Percentiles rank a stretch among this genome's conserved stretches.
These are phyloP conservation scores for Antitrichia curtipendula DNA, from an alignment of 225 moss, liverwort and hornwort species.

Conservation along the genomic window DNA sequence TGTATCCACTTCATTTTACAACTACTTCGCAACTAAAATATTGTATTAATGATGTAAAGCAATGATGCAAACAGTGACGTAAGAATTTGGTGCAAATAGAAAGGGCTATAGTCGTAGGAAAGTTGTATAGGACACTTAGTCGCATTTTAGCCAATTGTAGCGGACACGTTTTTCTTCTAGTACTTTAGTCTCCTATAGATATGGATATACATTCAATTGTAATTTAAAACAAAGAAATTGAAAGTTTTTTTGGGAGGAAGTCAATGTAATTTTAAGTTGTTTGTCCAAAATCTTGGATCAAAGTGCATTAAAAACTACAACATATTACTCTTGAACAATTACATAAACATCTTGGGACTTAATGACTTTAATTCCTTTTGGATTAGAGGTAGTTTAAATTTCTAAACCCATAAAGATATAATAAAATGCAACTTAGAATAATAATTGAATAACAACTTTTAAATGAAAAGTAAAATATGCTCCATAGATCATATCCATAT, in stretches of 20 bases:
- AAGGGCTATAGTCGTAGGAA: too few relatives aligned
- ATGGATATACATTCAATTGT: too few relatives aligned
- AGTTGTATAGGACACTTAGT: too few relatives aligned
- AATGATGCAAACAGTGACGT: too few relatives aligned
- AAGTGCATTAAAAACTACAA: background rate
- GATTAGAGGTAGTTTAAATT: accelerated
- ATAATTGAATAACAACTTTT: background rate
- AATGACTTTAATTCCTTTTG: accelerated
- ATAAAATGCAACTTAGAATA: background rate
- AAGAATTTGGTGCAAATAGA: too few relatives aligned
- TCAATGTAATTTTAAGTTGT: background rate
- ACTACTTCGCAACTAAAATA: too few relatives aligned
- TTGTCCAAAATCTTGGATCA: background rate
- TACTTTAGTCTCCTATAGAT: too few relatives aligned
- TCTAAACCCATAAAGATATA: accelerated
- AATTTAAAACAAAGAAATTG: background rate
- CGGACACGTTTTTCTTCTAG: too few relatives aligned
- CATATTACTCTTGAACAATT: accelerated
- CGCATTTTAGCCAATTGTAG: too few relatives aligned
- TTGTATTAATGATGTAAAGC: too few relatives aligned
- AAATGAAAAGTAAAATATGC: background rate
- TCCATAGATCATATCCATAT: background rate
- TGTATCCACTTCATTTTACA: too few relatives aligned
- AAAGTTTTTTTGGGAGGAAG: accelerated
- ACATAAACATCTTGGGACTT: background rate